A percentile compares a stretch with the other conserved stretches of the same genome.
Evolutionary conservation across 2,329 filamentous ascomycete genomes (phyloP).

Genomic region (Magnaporthiopsis rhizophila): DNA sequence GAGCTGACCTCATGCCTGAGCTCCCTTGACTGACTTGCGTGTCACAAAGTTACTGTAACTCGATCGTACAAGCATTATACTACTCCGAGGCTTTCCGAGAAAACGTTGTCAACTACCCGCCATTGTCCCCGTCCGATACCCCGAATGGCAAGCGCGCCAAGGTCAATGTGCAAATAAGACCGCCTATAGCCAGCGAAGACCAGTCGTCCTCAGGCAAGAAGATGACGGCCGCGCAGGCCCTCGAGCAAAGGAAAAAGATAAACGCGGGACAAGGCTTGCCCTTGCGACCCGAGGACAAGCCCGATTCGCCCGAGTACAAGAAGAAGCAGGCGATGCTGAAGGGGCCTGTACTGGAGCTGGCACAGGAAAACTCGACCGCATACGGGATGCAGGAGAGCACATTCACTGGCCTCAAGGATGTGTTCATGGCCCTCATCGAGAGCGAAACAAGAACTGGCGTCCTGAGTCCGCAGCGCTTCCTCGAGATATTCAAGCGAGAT

Average conservation of each 20-base stretch:
- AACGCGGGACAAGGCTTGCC: conserved; percentile 45
- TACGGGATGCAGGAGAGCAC: conserved; percentile 94
- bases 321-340: conserved; percentile 90
- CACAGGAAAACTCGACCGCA: conserved; percentile 66
- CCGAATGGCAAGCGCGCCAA: conserved; percentile 50
- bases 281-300: conserved; percentile 76
- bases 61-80: conserved; percentile 93
- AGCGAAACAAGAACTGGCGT: conserved; percentile 80
- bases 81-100: conserved; percentile 92
- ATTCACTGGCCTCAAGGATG: conserved; percentile 91
- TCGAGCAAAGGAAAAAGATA: conserved; percentile 47
- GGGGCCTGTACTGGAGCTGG: conserved; percentile 79
- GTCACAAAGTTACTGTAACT: conserved; percentile 81
- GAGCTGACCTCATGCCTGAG: background rate
- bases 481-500: conserved; percentile 87
- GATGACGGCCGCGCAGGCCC: conserved; percentile 45
- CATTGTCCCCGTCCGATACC: conserved; percentile 59
- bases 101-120: conserved; percentile 85
- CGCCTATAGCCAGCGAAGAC: conserved; percentile 42
- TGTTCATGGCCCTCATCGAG: conserved; percentile 83
- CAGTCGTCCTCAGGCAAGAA: conserved; percentile 37
- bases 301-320: conserved; percentile 92
- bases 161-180: conserved; percentile 54
- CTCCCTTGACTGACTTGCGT: background rate
- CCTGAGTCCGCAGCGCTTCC: conserved; percentile 82